phyloP scores from a whole-genome alignment of 495 filamentous ascomycete genomes.

The Parmelia sp. region DNA sequence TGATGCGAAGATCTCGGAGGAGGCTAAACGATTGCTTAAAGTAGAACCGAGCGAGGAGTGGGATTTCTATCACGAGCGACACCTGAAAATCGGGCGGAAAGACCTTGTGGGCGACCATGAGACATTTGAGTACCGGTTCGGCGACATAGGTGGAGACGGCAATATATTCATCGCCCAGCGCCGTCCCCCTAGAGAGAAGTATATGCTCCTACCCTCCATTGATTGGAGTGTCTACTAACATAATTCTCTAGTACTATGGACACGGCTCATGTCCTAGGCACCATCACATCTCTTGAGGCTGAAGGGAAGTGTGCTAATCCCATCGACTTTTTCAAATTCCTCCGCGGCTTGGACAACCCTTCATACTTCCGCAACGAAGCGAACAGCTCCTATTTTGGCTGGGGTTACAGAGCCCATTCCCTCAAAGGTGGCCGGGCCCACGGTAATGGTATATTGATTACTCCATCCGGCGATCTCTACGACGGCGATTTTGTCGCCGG shows the following conservation, averaged over 20 bases:
- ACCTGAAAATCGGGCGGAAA: constrained; percentile 8
- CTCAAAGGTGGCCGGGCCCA: constrained; percentile 47
- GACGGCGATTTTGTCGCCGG: constrained; percentile 48
- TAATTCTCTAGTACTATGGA: not conserved
- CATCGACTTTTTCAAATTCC: constrained; percentile 41
- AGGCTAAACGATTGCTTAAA: constrained; percentile 16
- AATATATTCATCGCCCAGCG: constrained; percentile 24
- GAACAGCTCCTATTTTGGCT: constrained; percentile 42
- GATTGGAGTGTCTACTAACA: not conserved
- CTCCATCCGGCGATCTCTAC: constrained; percentile 50
- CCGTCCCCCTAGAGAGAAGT: constrained; percentile 21
- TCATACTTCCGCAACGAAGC: constrained; percentile 42
- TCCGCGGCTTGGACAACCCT: constrained; percentile 41
- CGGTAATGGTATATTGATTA: constrained; percentile 48
- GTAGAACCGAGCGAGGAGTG: constrained; percentile 15
- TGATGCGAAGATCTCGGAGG: constrained; percentile 40
- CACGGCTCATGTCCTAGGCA: not conserved
- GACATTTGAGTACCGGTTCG: constrained; percentile 18
- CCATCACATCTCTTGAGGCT: constrained; percentile 30
- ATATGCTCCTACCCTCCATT: constrained; percentile 1
- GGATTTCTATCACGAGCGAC: constrained; percentile 23
- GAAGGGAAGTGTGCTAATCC: constrained; percentile 42
- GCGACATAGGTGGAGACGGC: constrained; percentile 16
- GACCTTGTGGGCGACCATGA: constrained; percentile 13
- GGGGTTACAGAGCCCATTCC: constrained; percentile 44